phyloP scores from a whole-genome alignment of 495 filamentous ascomycete species.

The Hypoxylon subgilvum region DNA sequence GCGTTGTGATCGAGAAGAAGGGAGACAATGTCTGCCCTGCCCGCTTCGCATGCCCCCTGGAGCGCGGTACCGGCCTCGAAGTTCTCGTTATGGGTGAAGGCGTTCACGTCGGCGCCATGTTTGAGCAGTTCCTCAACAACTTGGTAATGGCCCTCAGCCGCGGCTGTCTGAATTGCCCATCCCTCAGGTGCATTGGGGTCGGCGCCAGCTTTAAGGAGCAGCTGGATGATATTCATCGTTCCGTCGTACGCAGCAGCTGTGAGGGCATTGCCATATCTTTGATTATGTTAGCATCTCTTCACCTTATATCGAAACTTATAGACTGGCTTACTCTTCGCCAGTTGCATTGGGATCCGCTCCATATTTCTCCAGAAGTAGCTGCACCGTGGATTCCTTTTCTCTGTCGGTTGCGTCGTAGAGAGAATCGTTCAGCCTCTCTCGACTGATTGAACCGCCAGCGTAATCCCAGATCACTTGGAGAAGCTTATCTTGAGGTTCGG shows the following conservation, averaged over 20 bases:
- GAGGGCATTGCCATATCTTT: slow-evolving; percentile 41
- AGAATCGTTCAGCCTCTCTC: slow-evolving; percentile 28
- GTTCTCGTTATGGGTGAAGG: slow-evolving; percentile 30
- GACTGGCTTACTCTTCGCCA: slow-evolving; percentile 37
- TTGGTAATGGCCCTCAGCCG: slow-evolving; percentile 41
- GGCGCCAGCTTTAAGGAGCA: slow-evolving; percentile 39
- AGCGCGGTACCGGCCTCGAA: slow-evolving; percentile 42
- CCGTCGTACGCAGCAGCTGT: slow-evolving; percentile 42
- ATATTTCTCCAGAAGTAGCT: slow-evolving; percentile 37
- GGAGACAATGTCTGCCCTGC: slow-evolving; percentile 37
- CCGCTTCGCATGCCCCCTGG: slow-evolving; percentile 40
- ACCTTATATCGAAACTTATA: not conserved
- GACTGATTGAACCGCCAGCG: slow-evolving; percentile 24
- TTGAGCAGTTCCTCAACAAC: slow-evolving; percentile 42
- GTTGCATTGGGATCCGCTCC: slow-evolving; percentile 40
- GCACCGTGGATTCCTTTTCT: slow-evolving; percentile 40
- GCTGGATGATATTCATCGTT: slow-evolving; percentile 35
- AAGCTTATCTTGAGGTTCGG: slow-evolving; percentile 36
- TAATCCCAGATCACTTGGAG: slow-evolving; percentile 39
- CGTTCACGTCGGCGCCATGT: slow-evolving; percentile 43
- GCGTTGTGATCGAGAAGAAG: slow-evolving; percentile 42
- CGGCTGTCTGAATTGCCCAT: slow-evolving; percentile 43
- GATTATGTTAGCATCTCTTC: slow-evolving; percentile 10
- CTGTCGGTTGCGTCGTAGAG: slow-evolving; percentile 43
- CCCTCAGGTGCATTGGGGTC: slow-evolving; percentile 40